Percentiles rank a stretch among this genome's conserved stretches.
Conservation (phyloP, 768 basidiomycete species). For the Trametes cubensis region DNA sequence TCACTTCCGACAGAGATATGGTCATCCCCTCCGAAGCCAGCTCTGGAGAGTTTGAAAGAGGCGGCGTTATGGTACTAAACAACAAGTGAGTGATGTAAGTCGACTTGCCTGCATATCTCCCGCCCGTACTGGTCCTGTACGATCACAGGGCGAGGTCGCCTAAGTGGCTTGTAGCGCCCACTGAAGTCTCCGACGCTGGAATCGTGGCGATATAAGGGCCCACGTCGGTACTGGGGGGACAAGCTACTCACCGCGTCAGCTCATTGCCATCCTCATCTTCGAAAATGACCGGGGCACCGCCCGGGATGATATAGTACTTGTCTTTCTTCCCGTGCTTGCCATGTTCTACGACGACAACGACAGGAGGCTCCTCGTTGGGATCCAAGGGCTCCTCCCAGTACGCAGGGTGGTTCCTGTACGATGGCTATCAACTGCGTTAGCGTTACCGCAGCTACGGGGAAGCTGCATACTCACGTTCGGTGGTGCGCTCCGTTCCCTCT, state of each 20-base stretch:
- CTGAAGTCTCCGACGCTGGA: constrained; percentile 57
- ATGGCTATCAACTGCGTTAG: background rate
- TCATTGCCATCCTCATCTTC: constrained; percentile 67
- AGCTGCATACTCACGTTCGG: background rate
- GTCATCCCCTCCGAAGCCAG: constrained; percentile 30
- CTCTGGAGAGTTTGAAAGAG: constrained; percentile 13
- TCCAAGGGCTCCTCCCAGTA: constrained; percentile 23
- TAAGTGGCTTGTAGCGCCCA: constrained; percentile 29
- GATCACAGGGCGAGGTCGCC: constrained; percentile 31
- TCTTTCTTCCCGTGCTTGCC: constrained; percentile 35
- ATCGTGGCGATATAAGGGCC: background rate
- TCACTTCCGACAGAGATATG: constrained; percentile 24
- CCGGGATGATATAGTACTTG: constrained; percentile 63
- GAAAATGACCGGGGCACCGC: constrained; percentile 66
- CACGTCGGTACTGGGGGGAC: too few species aligned
- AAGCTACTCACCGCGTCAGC: constrained; percentile 52
- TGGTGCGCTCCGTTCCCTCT: constrained; percentile 18
- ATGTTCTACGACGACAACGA: constrained; percentile 34
- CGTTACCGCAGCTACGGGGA: background rate
- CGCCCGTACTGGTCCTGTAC: constrained; percentile 62
- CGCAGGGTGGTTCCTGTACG: constrained; percentile 16
- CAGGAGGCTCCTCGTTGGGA: constrained; percentile 31
- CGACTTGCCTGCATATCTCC: constrained; percentile 57
- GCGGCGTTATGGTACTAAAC: background rate
- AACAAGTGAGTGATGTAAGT: background rate